phyloP scores from a whole-genome alignment of 2,329 filamentous ascomycete genomes.

The Incumbomyces delicatus region DNA sequence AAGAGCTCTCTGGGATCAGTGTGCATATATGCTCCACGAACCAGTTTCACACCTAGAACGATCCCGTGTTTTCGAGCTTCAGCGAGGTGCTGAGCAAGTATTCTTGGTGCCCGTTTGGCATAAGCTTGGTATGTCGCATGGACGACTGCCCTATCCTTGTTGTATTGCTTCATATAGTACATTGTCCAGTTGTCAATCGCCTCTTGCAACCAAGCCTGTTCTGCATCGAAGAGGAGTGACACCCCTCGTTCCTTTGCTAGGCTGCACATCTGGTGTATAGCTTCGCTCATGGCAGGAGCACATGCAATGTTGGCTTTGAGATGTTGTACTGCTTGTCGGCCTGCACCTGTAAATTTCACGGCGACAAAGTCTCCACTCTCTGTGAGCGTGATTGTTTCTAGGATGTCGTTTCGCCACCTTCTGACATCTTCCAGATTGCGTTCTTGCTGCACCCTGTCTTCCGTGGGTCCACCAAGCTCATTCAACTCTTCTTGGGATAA shows the following conservation, averaged over 20 bases:
- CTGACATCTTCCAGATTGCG: conserved; percentile 23
- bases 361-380: conserved; percentile 52
- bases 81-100: conserved; percentile 51
- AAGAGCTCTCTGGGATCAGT: conserved; percentile 61
- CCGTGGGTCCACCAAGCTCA: conserved; percentile 7
- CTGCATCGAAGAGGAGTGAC: conserved; percentile 72
- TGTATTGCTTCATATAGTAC: conserved; percentile 67
- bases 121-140: conserved; percentile 77
- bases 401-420: conserved; percentile 63
- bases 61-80: conserved; percentile 51
- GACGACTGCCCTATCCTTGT: conserved; percentile 59
- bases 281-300: conserved; percentile 53
- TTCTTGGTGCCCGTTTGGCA: conserved; percentile 51
- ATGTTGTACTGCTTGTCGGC: conserved; percentile 58
- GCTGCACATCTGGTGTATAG: conserved; percentile 66
- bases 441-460: conserved; percentile 10
- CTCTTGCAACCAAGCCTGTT: conserved; percentile 67
- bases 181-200: conserved; percentile 76
- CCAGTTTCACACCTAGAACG: conserved; percentile 63
- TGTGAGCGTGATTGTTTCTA: conserved; percentile 54
- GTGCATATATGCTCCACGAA: conserved; percentile 64
- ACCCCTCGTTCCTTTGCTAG: conserved; percentile 61
- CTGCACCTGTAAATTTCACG: conserved; percentile 73
- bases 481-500: conserved; percentile 36
- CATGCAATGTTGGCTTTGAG: conserved; percentile 55